These are phyloP conservation scores for Tuber indicum DNA, from an alignment of 495 filamentous ascomycete species.

Conservation along the genomic window DNA sequence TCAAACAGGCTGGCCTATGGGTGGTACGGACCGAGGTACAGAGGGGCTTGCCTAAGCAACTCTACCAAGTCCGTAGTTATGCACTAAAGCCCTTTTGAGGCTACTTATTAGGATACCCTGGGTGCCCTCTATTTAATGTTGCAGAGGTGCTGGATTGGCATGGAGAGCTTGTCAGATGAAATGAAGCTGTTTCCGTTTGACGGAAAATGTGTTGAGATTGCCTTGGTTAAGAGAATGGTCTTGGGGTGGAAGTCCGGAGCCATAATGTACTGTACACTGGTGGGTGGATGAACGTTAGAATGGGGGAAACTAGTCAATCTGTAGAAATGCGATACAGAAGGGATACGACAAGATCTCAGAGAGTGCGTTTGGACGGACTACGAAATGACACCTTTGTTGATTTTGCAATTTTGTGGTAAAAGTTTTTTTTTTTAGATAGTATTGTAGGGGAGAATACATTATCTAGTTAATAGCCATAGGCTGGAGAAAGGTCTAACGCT, in stretches of 20 bases:
- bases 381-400: neutral
- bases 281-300: neutral
- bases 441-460: neutral
- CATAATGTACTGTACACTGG: neutral
- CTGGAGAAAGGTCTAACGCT: neutral
- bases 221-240: neutral
- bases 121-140: neutral
- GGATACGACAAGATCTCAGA: neutral
- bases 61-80: slow-evolving; percentile 67
- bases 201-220: neutral
- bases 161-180: neutral
- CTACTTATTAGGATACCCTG: neutral
- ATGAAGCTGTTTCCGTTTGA: neutral
- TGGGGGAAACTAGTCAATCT: neutral
- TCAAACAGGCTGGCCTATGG: slow-evolving; percentile 60
- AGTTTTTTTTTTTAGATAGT: neutral
- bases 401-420: neutral
- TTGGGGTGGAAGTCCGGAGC: neutral
- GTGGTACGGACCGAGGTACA: slow-evolving; percentile 69
- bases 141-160: neutral
- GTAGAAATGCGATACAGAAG: neutral
- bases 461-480: neutral
- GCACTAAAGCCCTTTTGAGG: slow-evolving; percentile 50
- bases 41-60: slow-evolving; percentile 59
- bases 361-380: neutral